Evolutionary conservation across 2,329 filamentous ascomycete genomes (phyloP), one percentile per base, ranked within the genome.

Genomic region (Trichoderma asperellum): DNA sequence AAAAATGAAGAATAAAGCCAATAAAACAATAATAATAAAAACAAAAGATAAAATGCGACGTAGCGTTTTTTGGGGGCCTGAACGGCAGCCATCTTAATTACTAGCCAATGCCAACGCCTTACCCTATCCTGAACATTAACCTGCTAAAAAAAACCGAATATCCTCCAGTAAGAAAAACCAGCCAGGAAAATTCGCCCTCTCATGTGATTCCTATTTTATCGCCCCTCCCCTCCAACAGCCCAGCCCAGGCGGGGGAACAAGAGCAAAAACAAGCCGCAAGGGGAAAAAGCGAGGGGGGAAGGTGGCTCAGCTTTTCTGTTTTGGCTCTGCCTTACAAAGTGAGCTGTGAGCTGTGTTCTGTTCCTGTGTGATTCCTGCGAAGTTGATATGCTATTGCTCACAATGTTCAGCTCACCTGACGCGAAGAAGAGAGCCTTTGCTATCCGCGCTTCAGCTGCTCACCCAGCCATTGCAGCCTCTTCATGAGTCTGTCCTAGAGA

Each of bases 141-240:
- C 55, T 58, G 62, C 63, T 34, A 66, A 66, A 16, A 18, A 24
- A 24, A 24, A 24, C 24, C 8, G 63, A 56, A 35, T 68, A 68
- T 68, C 64, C 55, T 68, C 64, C 64, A 68, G 53, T 66, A 47
- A 57, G 52, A 58, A 58, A 43, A 8, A 35, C n/a, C 10, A 10
- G 27, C 21, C 18, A 18, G 16, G 59, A 68, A 68, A 68, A 40
- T 34, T 68, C 65, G 35, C 32, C 65, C 65, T 68, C 65, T 68
- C 65, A 68, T 68, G 65, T 68, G 65, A 68, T 68, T 60, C 18
- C 14, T 34, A 35, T 49, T 47, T 61, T 55, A 27, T 66, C 63
- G 27, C n/a, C 47, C 63, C 53, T 43, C 40, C 49, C 55, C 29
- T 21, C 55, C 27, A 37, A 16, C 16, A 43, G 40, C 40, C 32